Evolutionary conservation across 2,329 filamentous ascomycete genomes (phyloP).

Genomic region (Bipolaris gigantea): DNA sequence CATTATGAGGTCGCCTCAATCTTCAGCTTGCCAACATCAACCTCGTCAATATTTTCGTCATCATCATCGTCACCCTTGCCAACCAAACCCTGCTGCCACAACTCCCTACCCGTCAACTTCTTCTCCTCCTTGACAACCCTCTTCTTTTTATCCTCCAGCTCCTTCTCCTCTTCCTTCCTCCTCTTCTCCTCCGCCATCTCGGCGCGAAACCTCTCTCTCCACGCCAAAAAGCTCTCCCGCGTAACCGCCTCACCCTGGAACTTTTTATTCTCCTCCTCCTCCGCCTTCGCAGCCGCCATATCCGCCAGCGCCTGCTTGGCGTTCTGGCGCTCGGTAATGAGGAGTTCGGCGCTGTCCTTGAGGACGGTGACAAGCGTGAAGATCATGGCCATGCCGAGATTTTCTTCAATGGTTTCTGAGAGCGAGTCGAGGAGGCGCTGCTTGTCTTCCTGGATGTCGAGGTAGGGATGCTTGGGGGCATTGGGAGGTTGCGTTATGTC

Average conservation of each 20-base stretch:
- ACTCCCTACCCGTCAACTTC: constrained; percentile 67
- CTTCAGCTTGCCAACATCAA: constrained; percentile 48
- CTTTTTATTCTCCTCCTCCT: constrained; percentile 93
- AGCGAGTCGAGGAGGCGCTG: constrained; percentile 70
- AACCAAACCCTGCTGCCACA: constrained; percentile 54
- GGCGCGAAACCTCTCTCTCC: constrained; percentile 74
- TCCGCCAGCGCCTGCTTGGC: constrained; percentile 60
- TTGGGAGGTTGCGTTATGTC: constrained; percentile 77
- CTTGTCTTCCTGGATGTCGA: constrained; percentile 82
- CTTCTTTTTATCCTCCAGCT: constrained; percentile 63
- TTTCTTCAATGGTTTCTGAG: constrained; percentile 80
- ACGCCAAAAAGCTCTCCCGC: constrained; percentile 79
- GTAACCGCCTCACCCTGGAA: constrained; percentile 91
- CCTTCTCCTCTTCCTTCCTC: constrained; percentile 66
- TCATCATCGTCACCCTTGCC: constrained; percentile 69
- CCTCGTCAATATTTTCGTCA: constrained; percentile 60
- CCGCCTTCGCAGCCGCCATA: constrained; percentile 62
- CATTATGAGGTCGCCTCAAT: constrained; percentile 50
- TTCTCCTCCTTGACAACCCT: constrained; percentile 68
- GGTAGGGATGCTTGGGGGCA: constrained; percentile 67
- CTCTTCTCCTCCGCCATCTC: constrained; percentile 77
- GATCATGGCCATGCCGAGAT: constrained; percentile 95
- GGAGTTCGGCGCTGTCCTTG: constrained; percentile 86
- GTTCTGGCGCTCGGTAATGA: constrained; percentile 73
- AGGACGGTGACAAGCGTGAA: constrained; percentile 86